phyloP scores from a whole-genome alignment of 805 yeast genomes.

The Suhomyces tanzawaensis region DNA sequence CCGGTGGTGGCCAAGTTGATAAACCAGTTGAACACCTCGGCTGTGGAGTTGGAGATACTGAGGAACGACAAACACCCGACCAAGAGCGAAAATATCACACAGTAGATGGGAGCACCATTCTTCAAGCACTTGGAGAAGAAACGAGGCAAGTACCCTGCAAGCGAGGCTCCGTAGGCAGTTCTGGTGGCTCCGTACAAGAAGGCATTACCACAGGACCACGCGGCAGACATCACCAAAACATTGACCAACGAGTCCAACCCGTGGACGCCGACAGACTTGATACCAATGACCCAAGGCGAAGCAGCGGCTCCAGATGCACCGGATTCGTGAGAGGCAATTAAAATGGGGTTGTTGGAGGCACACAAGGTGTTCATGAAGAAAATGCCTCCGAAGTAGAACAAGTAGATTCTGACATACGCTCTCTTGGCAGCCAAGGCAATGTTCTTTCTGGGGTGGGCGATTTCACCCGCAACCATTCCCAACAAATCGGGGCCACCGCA shows the following conservation, averaged over 20 bases:
- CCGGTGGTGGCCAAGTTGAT: conserved; percentile 66
- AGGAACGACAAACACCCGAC: conserved; percentile 29
- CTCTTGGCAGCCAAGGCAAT: conserved; percentile 35
- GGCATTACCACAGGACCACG: conserved; percentile 39
- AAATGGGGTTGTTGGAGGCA: conserved; percentile 32
- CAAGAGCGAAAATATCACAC: conserved; percentile 49
- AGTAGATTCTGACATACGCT: conserved; percentile 32
- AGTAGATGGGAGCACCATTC: conserved; percentile 67
- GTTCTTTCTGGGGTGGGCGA: conserved; percentile 38
- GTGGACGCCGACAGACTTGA: conserved; percentile 30
- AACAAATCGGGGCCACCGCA: conserved; percentile 50
- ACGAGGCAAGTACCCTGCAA: conserved; percentile 82
- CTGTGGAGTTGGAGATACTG: conserved; percentile 51
- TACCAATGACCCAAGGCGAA: conserved; percentile 40
- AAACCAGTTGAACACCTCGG: conserved; percentile 68
- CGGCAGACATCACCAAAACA: conserved; percentile 31
- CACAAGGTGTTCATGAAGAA: conserved; percentile 36
- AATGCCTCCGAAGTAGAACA: conserved; percentile 38
- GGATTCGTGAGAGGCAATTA: conserved; percentile 20
- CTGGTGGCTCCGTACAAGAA: conserved; percentile 36
- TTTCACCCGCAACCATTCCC: conserved; percentile 40
- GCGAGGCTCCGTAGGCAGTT: conserved; percentile 57
- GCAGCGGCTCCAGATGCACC: conserved; percentile 39
- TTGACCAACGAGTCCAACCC: conserved; percentile 36
- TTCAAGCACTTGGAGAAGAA: conserved; percentile 59